Evolutionary conservation across 768 basidiomycete species (phyloP), one percentile per base, ranked within the genome.

Genomic region (Wakefieldia striispora): DNA sequence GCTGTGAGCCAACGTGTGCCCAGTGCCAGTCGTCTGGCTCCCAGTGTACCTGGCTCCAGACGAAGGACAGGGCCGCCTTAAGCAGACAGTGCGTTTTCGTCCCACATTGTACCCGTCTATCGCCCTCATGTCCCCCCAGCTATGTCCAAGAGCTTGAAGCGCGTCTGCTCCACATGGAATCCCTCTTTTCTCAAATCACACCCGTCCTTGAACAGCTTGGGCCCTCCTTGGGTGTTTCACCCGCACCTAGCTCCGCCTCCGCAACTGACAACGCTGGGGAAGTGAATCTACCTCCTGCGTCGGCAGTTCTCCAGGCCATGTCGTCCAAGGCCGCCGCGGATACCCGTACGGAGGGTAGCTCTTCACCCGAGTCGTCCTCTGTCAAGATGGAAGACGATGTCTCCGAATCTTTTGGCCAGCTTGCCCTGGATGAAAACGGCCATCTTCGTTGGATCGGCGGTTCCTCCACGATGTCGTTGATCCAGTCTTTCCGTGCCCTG

Each of bases 141-240:
- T 93, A 93, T 76, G 91, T 93, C 2, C 91, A 93, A 65, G 91
- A 93, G 64, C 85, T 93, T 37, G 91, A 93, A 73, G 86, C 88
- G 17, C 82, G 91, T 43, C 74, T 93, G 23, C 74, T 92, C 48
- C 89, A 91, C 65, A 91, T 93, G 88, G 91, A 93, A 66, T 80
- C 81, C 3, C 69, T 93, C n/a, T 91, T 92, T 67, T 72, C 80
- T 41, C 88, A 93, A 70, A 80, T 91, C 59, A 80, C 89, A 3
- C 89, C 89, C 45, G 81, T 83, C 49, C 80, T 90, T 36, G 85
- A 89, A 58, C 83, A 88, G 54, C 72, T 88, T 38, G 83, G 82
- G 3, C 80, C 84, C 37, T 70, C 75, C 40, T 64, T 76, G 35
- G 77, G 76, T 50, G 39, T 70, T n/a, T 72, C 77, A 33, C 47